These are phyloP conservation scores for Didymella segeticola DNA, from an alignment of 2,329 filamentous ascomycete species.

Conservation along the genomic window DNA sequence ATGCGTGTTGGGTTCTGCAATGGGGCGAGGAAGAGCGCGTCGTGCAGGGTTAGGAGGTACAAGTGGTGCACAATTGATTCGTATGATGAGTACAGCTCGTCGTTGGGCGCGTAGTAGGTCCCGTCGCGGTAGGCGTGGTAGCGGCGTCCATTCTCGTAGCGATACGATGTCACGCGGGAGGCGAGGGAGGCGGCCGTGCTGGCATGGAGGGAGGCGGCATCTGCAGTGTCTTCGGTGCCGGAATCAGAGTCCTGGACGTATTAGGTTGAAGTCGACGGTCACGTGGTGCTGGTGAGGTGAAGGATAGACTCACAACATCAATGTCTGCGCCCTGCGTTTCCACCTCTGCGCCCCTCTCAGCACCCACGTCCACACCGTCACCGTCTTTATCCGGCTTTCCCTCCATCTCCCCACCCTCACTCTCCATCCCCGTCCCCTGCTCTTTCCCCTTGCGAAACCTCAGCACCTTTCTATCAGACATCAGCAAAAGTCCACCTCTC, in stretches of 20 bases:
- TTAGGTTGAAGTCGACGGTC: no score
- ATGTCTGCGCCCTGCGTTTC: conserved; percentile 7
- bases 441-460: conserved; percentile 9
- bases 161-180: conserved; percentile 49
- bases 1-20: conserved; percentile 36
- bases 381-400: no score
- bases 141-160: conserved; percentile 47
- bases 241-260: conserved; percentile 33
- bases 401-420: no score
- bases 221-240: conserved; percentile 28
- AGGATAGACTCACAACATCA: conserved; percentile 21
- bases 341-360: no score
- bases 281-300: not conserved
- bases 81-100: conserved; percentile 37
- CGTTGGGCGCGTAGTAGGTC: conserved; percentile 45
- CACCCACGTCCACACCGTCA: no score
- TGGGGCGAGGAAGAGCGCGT: conserved; percentile 46
- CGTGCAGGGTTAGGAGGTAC: conserved; percentile 45
- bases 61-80: conserved; percentile 44
- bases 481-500: no score
- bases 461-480: conserved; percentile 4
- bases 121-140: conserved; percentile 47
- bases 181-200: conserved; percentile 47
- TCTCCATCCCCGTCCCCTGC: conserved; percentile 1
- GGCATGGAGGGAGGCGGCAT: conserved; percentile 36